A percentile compares a stretch with the other conserved stretches of the same genome.
Conservation (phyloP, 2,329 filamentous ascomycete species). For the Cytospora chrysosperma region DNA sequence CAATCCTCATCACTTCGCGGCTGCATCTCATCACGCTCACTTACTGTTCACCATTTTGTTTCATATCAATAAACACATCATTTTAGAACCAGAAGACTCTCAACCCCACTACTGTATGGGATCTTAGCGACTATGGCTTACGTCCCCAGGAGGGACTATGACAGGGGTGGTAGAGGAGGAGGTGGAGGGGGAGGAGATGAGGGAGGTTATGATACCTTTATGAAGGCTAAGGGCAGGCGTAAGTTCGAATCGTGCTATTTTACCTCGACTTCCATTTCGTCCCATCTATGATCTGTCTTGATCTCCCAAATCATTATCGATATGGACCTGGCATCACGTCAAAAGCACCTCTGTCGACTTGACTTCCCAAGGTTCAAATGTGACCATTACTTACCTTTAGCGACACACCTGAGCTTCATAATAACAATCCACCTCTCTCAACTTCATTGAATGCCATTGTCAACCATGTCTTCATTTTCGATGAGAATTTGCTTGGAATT, state of each 20-base stretch:
- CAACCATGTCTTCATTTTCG: neutral
- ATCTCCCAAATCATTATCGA: neutral
- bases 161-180: slow-evolving; percentile 30
- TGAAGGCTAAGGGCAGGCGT: slow-evolving; percentile 52
- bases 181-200: slow-evolving; percentile 26
- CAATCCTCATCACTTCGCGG: neutral
- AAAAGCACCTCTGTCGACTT: neutral
- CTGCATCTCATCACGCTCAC: neutral
- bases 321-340: neutral
- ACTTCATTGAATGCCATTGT: neutral
- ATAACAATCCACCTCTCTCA: no score
- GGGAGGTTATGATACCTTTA: slow-evolving; percentile 23
- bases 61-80: neutral
- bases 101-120: slow-evolving; percentile 10
- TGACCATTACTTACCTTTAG: neutral
- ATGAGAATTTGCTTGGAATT: slow-evolving; percentile 21
- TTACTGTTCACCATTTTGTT: neutral
- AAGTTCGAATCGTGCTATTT: slow-evolving; percentile 36
- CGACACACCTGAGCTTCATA: no score
- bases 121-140: slow-evolving; percentile 46
- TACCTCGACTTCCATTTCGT: neutral
- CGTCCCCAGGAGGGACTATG: slow-evolving; percentile 52
- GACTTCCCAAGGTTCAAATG: neutral
- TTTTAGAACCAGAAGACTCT: neutral
- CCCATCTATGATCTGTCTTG: neutral